These are phyloP conservation scores for Scutellospora calospora DNA, from an alignment of 371 early-diverging fungal species.

Conservation along the genomic window DNA sequence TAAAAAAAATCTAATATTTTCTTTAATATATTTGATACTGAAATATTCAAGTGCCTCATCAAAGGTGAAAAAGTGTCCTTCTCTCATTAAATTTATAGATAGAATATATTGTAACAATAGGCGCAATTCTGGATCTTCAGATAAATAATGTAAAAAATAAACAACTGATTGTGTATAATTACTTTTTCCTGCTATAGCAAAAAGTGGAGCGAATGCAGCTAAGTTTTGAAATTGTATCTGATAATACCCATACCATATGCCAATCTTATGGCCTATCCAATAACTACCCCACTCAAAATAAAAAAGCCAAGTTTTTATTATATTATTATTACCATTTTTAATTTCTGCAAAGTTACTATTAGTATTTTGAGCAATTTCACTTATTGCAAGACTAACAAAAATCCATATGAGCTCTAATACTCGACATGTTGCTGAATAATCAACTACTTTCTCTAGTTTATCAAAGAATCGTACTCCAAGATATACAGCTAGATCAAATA, in stretches of 20 bases:
- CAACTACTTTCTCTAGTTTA: not conserved
- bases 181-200: not conserved
- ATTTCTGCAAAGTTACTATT: not conserved
- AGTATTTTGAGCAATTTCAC: not conserved
- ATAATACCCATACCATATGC: not conserved
- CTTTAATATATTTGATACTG: slow-evolving; percentile 16
- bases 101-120: not conserved
- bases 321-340: not conserved
- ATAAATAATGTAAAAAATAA: not conserved
- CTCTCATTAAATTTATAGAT: slow-evolving; percentile 12
- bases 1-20: not conserved
- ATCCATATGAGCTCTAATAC: slow-evolving; percentile 20
- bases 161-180: slow-evolving; percentile 8
- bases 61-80: slow-evolving; percentile 4
- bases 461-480: not conserved
- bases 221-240: not conserved
- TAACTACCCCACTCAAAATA: slow-evolving; percentile 9
- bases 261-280: not conserved
- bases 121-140: not conserved
- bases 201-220: slow-evolving; percentile 26
- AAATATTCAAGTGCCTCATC: slow-evolving; percentile 13
- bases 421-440: not conserved
- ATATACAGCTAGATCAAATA: not conserved
- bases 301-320: slow-evolving; percentile 1
- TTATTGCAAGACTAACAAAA: not conserved